Conservation (phyloP, 805 yeast species). For the Grigorovia yakushimaensis region DNA sequence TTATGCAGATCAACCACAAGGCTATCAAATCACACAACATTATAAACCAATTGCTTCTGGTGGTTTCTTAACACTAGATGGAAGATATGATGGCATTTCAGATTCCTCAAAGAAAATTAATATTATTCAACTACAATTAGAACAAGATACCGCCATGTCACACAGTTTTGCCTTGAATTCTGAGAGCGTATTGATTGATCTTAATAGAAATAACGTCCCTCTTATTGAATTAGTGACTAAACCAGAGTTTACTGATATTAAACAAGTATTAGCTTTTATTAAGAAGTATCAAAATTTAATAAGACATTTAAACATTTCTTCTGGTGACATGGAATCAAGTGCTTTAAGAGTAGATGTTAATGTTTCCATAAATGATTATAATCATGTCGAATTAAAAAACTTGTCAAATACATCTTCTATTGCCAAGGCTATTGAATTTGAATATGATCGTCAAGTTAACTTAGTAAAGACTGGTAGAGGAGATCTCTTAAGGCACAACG, state of each 20-base stretch:
- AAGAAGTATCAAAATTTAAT: constrained; percentile 70
- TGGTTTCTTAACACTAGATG: constrained; percentile 46
- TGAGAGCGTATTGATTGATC: constrained; percentile 42
- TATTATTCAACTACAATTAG: constrained; percentile 78
- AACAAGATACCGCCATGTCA: constrained; percentile 90
- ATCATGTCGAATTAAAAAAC: constrained; percentile 83
- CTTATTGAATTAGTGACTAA: constrained; percentile 83
- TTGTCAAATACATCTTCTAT: constrained; percentile 78
- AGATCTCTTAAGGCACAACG: constrained; percentile 20
- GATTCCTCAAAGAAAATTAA: constrained; percentile 39
- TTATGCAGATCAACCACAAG: constrained; percentile 92
- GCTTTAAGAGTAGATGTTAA: constrained; percentile 94
- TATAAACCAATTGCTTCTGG: constrained; percentile 65
- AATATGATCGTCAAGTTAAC: constrained; percentile 58
- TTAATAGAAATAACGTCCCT: constrained; percentile 79
- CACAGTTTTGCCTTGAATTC: constrained; percentile 21
- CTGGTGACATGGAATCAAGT: constrained; percentile 90
- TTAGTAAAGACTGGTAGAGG: constrained; percentile 38
- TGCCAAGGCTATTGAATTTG: constrained; percentile 61
- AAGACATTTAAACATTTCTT: constrained; percentile 58
- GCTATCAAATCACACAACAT: constrained; percentile 91
- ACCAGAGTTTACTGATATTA: constrained; percentile 67
- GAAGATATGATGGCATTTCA: constrained; percentile 44
- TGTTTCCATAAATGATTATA: constrained; percentile 62
- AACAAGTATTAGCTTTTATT: constrained; percentile 68